Evolutionary conservation across 257 asterid species (phyloP), one percentile per base, ranked within the genome.

Genomic region (Plantago elongata): DNA sequence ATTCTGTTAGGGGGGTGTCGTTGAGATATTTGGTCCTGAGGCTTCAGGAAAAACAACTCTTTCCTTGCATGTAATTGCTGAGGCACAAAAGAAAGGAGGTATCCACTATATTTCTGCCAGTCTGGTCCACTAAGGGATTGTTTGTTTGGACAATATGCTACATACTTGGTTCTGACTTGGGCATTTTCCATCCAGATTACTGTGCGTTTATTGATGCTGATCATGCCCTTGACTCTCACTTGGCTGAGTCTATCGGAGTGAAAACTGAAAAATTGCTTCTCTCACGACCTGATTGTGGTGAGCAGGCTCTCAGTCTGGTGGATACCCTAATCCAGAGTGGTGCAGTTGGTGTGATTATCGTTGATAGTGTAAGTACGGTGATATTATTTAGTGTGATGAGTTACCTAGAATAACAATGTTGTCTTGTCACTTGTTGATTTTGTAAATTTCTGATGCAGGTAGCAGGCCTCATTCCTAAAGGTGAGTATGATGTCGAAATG

Each of bases 401-500:
- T 51, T 66, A 45, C 64, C 50, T 45, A 44, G 61, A 60, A 54
- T 49, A 22, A 12, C 52, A 45, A 12, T 22, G 47, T 66, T 52
- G 56, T 47, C 62, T 17, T 51, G 52, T 60, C 54, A 68, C 60
- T 51, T 37, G 52, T 38, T 46, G n/a, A 16, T 38, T 30, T 54
- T 66, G 40, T 7, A 45, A 42, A 29, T 71, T 64, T 54, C n/a
- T 67, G 57, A 64, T 54, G 65, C 79, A 93, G 99, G 99, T 93
- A 30, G 99, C 99, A 74, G 99, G 96, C 64, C 82, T 93, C 72
- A 96, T 93, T 63, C 97, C 97, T 16, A 87, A 87, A 77, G 74
- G 94, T 72, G 99, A 93, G 76, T 96, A 87, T 70, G 99, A 93
- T 76, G 97, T 97, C 73, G 97, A 93, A 79, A 93, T 93, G 99